Evolutionary conservation across 768 basidiomycete genomes (phyloP).

Genomic region (Saitozyma sp.): DNA sequence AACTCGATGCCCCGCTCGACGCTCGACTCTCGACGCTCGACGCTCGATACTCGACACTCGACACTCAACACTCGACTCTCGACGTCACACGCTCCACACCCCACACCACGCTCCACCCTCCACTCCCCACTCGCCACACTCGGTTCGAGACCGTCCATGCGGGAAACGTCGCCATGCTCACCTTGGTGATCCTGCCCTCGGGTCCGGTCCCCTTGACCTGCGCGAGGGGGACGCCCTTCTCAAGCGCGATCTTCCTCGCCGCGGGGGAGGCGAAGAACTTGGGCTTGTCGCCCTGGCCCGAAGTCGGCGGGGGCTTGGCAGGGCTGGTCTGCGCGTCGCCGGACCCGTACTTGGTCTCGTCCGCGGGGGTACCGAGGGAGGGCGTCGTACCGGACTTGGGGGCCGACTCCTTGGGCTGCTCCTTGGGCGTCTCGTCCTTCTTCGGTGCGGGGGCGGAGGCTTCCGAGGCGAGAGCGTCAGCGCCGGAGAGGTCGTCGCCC

Average conservation of each 20-base stretch:
- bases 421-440: slow-evolving; percentile 37
- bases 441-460: slow-evolving; percentile 54
- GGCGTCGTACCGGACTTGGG: slow-evolving; percentile 26
- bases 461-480: slow-evolving; percentile 69
- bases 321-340: slow-evolving; percentile 35
- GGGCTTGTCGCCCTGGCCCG: slow-evolving; percentile 42
- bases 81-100: too few species aligned
- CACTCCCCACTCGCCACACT: too few species aligned
- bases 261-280: slow-evolving; percentile 85
- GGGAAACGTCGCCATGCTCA: slow-evolving; percentile 39
- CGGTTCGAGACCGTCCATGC: too few species aligned
- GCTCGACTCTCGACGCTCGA: neutral
- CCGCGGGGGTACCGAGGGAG: slow-evolving; percentile 56
- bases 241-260: slow-evolving; percentile 95
- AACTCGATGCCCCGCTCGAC: neutral
- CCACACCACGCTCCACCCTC: too few species aligned
- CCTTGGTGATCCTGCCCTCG: slow-evolving; percentile 87
- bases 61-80: too few species aligned
- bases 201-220: slow-evolving; percentile 93
- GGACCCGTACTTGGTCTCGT: slow-evolving; percentile 59
- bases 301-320: slow-evolving; percentile 39
- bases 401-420: slow-evolving; percentile 10
- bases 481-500: slow-evolving; percentile 88
- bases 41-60: neutral
- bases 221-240: slow-evolving; percentile 84